These are phyloP conservation scores for Saccharomycopsis oosterbeekiorum DNA, from an alignment of 805 yeast species.

Conservation along the genomic window DNA sequence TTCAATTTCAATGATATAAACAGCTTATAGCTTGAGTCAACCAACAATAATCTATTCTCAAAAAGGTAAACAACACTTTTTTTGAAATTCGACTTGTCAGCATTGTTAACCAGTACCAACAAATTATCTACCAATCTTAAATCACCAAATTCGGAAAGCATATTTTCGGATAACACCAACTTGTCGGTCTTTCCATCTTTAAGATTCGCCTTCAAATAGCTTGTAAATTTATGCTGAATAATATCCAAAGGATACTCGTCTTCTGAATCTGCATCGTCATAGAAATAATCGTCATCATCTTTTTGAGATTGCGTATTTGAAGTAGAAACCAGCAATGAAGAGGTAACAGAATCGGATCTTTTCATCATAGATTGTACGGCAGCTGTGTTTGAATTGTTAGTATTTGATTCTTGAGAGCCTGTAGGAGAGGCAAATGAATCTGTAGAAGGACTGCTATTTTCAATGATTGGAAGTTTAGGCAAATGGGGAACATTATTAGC, in stretches of 20 bases:
- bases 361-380: not conserved
- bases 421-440: not conserved
- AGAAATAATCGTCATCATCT: not conserved
- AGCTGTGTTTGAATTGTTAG: not conserved
- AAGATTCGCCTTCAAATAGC: slow-evolving; percentile 4
- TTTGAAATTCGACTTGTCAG: slow-evolving; percentile 2
- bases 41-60: slow-evolving; percentile 6
- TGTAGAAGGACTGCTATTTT: not conserved
- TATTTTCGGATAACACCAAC: not conserved
- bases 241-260: not conserved
- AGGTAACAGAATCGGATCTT: slow-evolving; percentile 11
- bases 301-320: slow-evolving; percentile 10
- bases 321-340: slow-evolving; percentile 4
- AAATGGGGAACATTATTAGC: not conserved
- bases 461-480: not conserved
- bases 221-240: slow-evolving; percentile 3
- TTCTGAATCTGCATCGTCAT: not conserved
- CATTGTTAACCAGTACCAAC: slow-evolving; percentile 4
- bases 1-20: slow-evolving; percentile 8
- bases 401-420: not conserved
- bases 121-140: slow-evolving; percentile 15
- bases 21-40: slow-evolving; percentile 6
- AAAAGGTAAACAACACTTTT: slow-evolving; percentile 11
- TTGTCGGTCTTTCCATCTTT: slow-evolving; percentile 1
- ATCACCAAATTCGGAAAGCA: slow-evolving; percentile 11